Conservation (phyloP, 805 yeast genomes). For the Cyberlindnera xylosilytica region DNA sequence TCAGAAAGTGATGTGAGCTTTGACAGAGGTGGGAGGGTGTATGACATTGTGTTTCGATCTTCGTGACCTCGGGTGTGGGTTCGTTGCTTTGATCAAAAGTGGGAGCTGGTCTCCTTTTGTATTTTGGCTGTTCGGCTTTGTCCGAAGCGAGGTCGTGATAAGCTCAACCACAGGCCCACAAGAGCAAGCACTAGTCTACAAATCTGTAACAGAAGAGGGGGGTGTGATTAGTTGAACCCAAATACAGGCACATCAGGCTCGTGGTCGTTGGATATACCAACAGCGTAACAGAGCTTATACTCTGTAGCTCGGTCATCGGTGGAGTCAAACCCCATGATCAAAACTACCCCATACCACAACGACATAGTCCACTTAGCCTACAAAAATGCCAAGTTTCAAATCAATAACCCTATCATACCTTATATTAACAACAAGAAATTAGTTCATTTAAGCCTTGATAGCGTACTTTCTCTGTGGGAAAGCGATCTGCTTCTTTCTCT, state of each 20-base stretch:
- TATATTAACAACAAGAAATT: slow-evolving; percentile 22
- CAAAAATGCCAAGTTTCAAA: slow-evolving; percentile 1
- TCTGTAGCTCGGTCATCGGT: too few relatives aligned
- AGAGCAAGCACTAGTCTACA: too few relatives aligned
- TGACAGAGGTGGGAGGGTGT: slow-evolving; percentile 32
- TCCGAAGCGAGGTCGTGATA: neutral
- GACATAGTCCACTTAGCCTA: neutral
- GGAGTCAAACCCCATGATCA: too few relatives aligned
- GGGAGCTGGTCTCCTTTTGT: neutral
- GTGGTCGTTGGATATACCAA: too few relatives aligned
- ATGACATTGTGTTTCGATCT: slow-evolving; percentile 12
- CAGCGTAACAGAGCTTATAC: too few relatives aligned
- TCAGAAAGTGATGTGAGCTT: slow-evolving; percentile 23
- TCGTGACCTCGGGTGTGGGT: neutral
- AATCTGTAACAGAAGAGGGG: too few relatives aligned
- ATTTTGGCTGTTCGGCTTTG: neutral
- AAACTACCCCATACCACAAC: neutral
- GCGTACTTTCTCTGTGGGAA: slow-evolving; percentile 99
- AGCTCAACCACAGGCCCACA: neutral
- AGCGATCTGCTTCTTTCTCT: slow-evolving; percentile 88
- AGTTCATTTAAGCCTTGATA: slow-evolving; percentile 80
- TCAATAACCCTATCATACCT: slow-evolving; percentile 27
- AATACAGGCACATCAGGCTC: too few relatives aligned
- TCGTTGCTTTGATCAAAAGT: neutral
- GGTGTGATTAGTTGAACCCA: too few relatives aligned